Evolutionary conservation across 208 protist genomes (phyloP).

Genomic region (Naegleria fowleri): DNA sequence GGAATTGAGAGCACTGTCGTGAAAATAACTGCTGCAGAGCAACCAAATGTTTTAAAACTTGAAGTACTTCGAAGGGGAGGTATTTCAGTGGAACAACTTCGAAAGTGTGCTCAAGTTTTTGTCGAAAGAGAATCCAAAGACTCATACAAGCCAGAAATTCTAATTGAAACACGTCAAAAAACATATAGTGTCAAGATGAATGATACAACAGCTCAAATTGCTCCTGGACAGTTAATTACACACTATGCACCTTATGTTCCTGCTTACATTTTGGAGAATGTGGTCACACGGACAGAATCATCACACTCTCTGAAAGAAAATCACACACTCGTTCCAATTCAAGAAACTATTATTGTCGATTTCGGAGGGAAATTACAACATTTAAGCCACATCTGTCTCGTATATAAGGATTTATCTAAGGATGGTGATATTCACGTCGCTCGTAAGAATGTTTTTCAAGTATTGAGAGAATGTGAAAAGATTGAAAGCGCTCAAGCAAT

Average conservation of each 20-base stretch:
- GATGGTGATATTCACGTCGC: background rate
- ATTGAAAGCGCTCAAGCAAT: slow-evolving; percentile 17
- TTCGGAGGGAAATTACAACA: background rate
- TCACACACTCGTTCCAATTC: background rate
- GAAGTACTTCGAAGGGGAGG: slow-evolving; percentile 23
- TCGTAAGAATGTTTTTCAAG: background rate
- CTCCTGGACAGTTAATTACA: slow-evolving; percentile 23
- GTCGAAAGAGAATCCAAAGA: background rate
- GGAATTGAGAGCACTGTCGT: slow-evolving; percentile 86
- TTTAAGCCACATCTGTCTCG: background rate
- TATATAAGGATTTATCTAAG: background rate
- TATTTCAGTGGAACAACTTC: slow-evolving; percentile 24
- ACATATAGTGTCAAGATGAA: background rate
- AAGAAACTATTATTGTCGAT: slow-evolving; percentile 10
- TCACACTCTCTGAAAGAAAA: background rate
- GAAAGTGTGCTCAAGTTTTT: background rate
- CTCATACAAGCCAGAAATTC: background rate
- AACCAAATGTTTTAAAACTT: background rate
- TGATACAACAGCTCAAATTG: background rate
- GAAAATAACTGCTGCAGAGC: background rate
- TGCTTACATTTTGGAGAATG: background rate
- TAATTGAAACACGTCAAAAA: background rate
- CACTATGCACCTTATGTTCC: slow-evolving; percentile 25
- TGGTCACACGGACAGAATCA: background rate
- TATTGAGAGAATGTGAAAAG: slow-evolving; percentile 25